Evolutionary conservation across 2,329 filamentous ascomycete genomes (phyloP).

Genomic region (Aspergillus candidus): DNA sequence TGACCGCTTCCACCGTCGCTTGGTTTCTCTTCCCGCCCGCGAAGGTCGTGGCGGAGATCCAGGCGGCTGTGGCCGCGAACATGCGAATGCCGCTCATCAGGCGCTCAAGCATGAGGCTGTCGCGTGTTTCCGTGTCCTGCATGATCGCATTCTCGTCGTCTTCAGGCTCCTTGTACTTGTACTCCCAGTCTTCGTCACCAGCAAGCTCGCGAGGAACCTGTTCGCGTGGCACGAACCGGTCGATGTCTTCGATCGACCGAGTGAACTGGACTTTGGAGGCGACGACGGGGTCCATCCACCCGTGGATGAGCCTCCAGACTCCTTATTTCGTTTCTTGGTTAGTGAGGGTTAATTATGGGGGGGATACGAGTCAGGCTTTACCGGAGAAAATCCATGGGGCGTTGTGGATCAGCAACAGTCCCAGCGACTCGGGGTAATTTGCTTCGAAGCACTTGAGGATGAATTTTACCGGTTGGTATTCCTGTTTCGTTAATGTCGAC

Average conservation of each 20-base stretch:
- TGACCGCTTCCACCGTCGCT: too few species aligned
- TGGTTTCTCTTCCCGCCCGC: conserved; percentile 24
- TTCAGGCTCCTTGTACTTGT: conserved; percentile 70
- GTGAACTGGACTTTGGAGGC: conserved; percentile 89
- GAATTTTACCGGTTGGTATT: conserved; percentile 93
- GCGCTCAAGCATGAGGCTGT: conserved; percentile 58
- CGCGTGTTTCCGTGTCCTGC: conserved; percentile 56
- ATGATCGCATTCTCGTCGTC: conserved; percentile 68
- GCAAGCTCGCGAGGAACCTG: conserved; percentile 75
- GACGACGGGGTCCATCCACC: conserved; percentile 93
- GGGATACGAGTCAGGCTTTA: conserved; percentile 19
- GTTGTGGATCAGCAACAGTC: conserved; percentile 83
- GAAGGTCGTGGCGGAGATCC: conserved; percentile 55
- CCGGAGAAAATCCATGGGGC: conserved; percentile 93
- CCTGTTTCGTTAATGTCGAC: conserved; percentile 27
- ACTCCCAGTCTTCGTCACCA: conserved; percentile 75
- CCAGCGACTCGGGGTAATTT: conserved; percentile 89
- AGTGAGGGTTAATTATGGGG: conserved; percentile 18
- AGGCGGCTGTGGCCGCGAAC: conserved; percentile 65
- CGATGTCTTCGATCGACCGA: conserved; percentile 68
- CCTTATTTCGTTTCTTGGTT: conserved; percentile 42
- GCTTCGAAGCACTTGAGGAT: conserved; percentile 99
- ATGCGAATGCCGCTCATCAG: conserved; percentile 60
- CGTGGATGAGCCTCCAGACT: conserved; percentile 86
- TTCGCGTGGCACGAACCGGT: conserved; percentile 62